Conservation (phyloP, 371 early-diverging fungal genomes). For the Mortierella sp. region DNA sequence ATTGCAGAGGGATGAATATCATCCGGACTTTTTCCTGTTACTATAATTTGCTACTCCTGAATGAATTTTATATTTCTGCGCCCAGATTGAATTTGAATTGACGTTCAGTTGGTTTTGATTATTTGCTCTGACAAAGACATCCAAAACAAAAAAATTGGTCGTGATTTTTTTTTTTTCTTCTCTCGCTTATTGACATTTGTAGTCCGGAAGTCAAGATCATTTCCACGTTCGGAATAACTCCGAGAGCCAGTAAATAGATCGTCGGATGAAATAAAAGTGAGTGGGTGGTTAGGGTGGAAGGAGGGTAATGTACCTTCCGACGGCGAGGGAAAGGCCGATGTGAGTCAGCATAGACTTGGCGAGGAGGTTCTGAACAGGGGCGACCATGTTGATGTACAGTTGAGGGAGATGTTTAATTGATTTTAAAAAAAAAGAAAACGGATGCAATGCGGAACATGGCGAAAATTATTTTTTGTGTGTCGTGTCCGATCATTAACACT, state of each 20-base stretch:
- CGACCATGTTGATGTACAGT: conserved; percentile 25
- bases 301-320: conserved; percentile 38
- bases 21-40: no score
- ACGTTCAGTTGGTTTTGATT: no score
- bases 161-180: background rate
- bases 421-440: no score
- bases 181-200: background rate
- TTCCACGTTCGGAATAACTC: background rate
- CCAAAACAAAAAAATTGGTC: background rate
- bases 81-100: no score
- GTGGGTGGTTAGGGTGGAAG: background rate
- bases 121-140: no score
- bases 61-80: no score
- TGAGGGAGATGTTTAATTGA: conserved; percentile 14
- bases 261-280: background rate
- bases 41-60: no score
- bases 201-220: conserved; percentile 4
- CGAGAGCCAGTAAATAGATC: background rate
- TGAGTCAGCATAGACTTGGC: conserved; percentile 50
- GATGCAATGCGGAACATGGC: conserved; percentile 3
- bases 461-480: background rate
- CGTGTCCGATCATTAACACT: background rate
- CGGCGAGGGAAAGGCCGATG: conserved; percentile 33
- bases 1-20: no score
- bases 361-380: conserved; percentile 48